Evolutionary conservation across 2,329 filamentous ascomycete genomes (phyloP).

Genomic region (Leptographium galeiforme): DNA sequence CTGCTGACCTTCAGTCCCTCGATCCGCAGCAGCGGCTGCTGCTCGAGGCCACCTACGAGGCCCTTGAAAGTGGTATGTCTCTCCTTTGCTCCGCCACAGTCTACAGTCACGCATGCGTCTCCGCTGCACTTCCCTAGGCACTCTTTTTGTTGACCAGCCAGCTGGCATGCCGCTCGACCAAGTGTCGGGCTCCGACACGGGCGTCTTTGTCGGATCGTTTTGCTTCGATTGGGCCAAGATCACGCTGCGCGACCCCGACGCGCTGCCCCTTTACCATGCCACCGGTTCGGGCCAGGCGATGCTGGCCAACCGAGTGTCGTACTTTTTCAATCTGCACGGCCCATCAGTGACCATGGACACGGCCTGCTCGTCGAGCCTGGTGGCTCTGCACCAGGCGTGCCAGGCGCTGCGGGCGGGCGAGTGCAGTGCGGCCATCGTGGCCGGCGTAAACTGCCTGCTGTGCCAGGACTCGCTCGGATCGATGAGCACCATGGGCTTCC

Average conservation of each 20-base stretch:
- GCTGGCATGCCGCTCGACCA: slow-evolving; percentile 13
- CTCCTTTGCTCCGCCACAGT: neutral
- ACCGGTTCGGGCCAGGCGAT: slow-evolving; percentile 22
- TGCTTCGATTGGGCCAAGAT: slow-evolving; percentile 17
- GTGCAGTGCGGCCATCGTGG: slow-evolving; percentile 10
- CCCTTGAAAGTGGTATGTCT: slow-evolving; percentile 13
- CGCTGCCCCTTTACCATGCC: slow-evolving; percentile 17
- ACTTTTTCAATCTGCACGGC: slow-evolving; percentile 27
- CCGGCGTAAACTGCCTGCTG: slow-evolving; percentile 12
- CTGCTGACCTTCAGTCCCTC: slow-evolving; percentile 3
- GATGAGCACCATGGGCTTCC: slow-evolving; percentile 39
- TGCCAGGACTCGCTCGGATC: slow-evolving; percentile 14
- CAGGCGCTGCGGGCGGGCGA: slow-evolving; percentile 14
- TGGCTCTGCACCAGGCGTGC: slow-evolving; percentile 26
- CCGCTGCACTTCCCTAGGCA: neutral
- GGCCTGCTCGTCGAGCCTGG: slow-evolving; percentile 28
- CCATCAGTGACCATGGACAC: slow-evolving; percentile 30
- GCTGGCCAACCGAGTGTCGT: slow-evolving; percentile 26
- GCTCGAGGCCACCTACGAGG: slow-evolving; percentile 15
- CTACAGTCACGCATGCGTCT: neutral
- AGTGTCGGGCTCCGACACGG: slow-evolving; percentile 11
- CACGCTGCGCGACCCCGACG: slow-evolving; percentile 13
- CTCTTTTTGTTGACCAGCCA: neutral
- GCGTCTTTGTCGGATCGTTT: slow-evolving; percentile 14
- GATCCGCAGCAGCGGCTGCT: slow-evolving; percentile 13